These are phyloP conservation scores for Emergomyces orientalis DNA, from an alignment of 2,329 filamentous ascomycete species.

Conservation along the genomic window DNA sequence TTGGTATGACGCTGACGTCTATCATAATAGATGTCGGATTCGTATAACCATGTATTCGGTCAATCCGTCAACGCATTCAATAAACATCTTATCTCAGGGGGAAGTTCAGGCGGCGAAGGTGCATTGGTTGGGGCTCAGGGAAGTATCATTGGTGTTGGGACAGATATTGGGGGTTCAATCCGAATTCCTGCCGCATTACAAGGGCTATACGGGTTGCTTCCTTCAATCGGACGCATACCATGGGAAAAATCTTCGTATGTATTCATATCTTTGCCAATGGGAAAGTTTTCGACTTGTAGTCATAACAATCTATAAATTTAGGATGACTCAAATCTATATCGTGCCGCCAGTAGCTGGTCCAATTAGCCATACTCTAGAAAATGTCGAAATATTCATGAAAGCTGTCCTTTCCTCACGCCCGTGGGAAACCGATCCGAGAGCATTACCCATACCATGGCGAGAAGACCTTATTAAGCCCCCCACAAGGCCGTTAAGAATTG, in stretches of 20 bases:
- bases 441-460: constrained; percentile 32
- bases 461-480: constrained; percentile 17
- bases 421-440: constrained; percentile 32
- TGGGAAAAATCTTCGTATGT: constrained; percentile 30
- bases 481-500: constrained; percentile 48
- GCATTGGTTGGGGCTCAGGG: constrained; percentile 52
- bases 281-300: too few species aligned
- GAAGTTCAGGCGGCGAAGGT: constrained; percentile 57
- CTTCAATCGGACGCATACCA: constrained; percentile 28
- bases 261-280: constrained; percentile 21
- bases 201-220: constrained; percentile 32
- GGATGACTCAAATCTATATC: constrained; percentile 21
- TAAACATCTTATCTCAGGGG: constrained; percentile 54
- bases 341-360: constrained; percentile 24
- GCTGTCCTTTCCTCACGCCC: constrained; percentile 27
- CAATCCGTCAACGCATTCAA: constrained; percentile 54
- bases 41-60: constrained; percentile 33
- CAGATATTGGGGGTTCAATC: constrained; percentile 48
- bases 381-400: constrained; percentile 23
- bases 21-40: constrained; percentile 1
- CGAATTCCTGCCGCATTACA: constrained; percentile 22
- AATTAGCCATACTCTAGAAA: constrained; percentile 21
- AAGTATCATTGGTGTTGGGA: constrained; percentile 52
- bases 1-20: background rate
- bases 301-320: constrained; percentile 6